A percentile compares a stretch with the other conserved stretches of the same genome.
Evolutionary conservation across 345 rosid genomes (phyloP).

Genomic region (Excoecaria agallocha): DNA sequence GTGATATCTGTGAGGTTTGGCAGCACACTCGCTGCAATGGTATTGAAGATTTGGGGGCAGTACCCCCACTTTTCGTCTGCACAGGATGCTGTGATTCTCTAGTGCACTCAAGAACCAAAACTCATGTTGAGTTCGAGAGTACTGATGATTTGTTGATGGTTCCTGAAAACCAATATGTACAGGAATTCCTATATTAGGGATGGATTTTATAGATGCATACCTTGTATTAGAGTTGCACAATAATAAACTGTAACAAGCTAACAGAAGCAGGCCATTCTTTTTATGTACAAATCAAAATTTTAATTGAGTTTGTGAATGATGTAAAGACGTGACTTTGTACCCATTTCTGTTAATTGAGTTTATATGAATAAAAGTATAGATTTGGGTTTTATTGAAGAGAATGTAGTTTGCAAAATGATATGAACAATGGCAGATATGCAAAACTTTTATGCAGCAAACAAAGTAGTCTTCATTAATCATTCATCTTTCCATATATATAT

Average conservation of each 20-base stretch:
- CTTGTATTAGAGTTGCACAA: neutral
- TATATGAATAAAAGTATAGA: too few relatives aligned
- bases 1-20: constrained; percentile 87
- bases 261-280: neutral
- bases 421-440: too few relatives aligned
- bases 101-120: constrained; percentile 32
- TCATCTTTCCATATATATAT: too few relatives aligned
- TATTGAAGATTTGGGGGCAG: constrained; percentile 56
- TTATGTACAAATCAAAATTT: neutral
- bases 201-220: constrained; percentile 1
- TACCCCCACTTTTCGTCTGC: constrained; percentile 75
- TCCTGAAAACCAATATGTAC: constrained; percentile 10
- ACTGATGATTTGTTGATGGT: constrained; percentile 33
- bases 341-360: neutral
- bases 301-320: neutral
- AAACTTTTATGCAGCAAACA: too few relatives aligned
- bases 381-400: neutral
- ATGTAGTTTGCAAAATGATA: too few relatives aligned
- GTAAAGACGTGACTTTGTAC: neutral
- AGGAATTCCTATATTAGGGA: constrained; percentile 11
- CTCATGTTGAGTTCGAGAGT: constrained; percentile 28
- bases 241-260: neutral
- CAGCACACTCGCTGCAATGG: constrained; percentile 85
- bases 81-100: constrained; percentile 58
- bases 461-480: too few relatives aligned